Evolutionary conservation across 192 early-diverging fungal genomes (phyloP).

Genomic region (Cetraspora pellucida): DNA sequence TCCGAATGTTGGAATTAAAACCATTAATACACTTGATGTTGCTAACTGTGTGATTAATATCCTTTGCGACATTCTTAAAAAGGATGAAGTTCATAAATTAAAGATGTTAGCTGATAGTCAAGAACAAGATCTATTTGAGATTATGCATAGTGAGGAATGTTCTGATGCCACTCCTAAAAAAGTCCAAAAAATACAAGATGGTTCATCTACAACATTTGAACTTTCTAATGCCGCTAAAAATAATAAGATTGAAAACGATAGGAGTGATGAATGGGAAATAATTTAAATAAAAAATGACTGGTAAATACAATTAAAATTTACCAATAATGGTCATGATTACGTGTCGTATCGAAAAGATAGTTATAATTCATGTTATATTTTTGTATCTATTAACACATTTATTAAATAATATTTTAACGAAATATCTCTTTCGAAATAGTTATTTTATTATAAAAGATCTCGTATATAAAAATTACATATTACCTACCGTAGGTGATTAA

Average conservation of each 20-base stretch:
- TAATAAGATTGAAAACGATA: not conserved
- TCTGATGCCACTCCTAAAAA: slow-evolving; percentile 25
- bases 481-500: no score
- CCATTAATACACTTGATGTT: slow-evolving; percentile 43
- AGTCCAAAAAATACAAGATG: slow-evolving; percentile 15
- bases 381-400: no score
- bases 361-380: no score
- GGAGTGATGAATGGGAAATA: no score
- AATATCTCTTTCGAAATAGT: no score
- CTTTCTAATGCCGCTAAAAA: not conserved
- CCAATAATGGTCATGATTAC: no score
- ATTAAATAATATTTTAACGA: no score
- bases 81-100: slow-evolving; percentile 57
- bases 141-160: slow-evolving; percentile 48
- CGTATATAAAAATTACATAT: no score
- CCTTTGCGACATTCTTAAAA: slow-evolving; percentile 52
- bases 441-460: no score
- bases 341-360: no score
- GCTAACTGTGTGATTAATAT: slow-evolving; percentile 58
- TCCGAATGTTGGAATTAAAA: slow-evolving; percentile 34
- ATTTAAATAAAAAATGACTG: no score
- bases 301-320: no score
- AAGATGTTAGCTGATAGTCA: slow-evolving; percentile 59
- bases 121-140: slow-evolving; percentile 61
- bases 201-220: not conserved